Evolutionary conservation across 2,329 filamentous ascomycete genomes (phyloP), one percentile per base, ranked within the genome.

Genomic region (Akanthomyces dipterigenus): DNA sequence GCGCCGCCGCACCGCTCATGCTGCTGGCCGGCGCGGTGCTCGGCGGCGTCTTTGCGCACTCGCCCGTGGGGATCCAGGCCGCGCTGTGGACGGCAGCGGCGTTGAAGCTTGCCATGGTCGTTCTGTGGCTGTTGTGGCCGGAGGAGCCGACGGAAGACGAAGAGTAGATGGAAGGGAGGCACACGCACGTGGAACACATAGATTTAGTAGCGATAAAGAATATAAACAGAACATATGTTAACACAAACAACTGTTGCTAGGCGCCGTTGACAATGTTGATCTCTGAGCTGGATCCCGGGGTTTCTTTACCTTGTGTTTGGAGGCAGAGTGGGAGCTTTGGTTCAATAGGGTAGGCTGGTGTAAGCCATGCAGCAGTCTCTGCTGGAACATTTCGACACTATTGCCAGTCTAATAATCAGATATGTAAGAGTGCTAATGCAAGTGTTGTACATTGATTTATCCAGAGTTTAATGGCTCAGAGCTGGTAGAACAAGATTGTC

Each of bases 101-200:
- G 0, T 67, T 88, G 51, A 89, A 90, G 73, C 66, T 80, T 1
- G 43, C 73, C 2, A 83, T 88, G 63, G 77, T 85, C 0, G 24
- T 82, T 2, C 74, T 80, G 0, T 89, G 87, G 87, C 72, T 84
- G 18, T 65, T 82, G 1, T 90, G 87, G 87, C 83, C 80, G 4
- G 77, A 72, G 0, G 79, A 82, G 62, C 66, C 67, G 2, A 67
- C 70, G 24, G 70, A 72, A 2, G 72, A 71, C 28, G 71, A 68
- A n/a, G 64, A 67, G 24, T 53, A 38, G n/a, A 12, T 14, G 3
- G 1, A 12, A n/a, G 7, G 11, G 5, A 16, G 22, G 5, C 18
- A 34, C 31, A 12, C 34, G 24, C 22, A 51, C 5, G 28, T 50
- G n/a, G n/a, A 48, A 11, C 1, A 2, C n/a, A 12, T 38, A 36